phyloP scores from a whole-genome alignment of 2,329 filamentous ascomycete species.

The Leptographium radiaticola region DNA sequence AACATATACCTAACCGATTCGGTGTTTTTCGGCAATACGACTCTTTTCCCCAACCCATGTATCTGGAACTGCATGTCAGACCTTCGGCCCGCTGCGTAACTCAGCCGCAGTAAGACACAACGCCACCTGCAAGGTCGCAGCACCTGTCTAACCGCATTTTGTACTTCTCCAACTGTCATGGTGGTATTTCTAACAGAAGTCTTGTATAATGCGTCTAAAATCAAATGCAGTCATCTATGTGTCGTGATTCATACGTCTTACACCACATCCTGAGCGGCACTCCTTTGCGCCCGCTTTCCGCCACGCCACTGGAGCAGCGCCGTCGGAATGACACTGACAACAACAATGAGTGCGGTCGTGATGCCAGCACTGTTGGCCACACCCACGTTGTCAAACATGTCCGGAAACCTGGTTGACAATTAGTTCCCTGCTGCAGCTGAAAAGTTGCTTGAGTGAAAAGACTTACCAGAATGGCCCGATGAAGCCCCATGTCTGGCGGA shows the following conservation, averaged over 20 bases:
- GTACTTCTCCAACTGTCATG: neutral
- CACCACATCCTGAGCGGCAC: no score
- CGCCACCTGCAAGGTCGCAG: neutral
- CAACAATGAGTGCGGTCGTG: neutral
- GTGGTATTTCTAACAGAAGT: no score
- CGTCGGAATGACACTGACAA: neutral
- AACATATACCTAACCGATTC: no score
- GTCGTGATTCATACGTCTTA: no score
- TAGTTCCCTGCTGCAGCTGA: neutral
- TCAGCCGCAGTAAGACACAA: neutral
- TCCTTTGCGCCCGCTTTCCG: neutral
- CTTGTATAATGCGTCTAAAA: no score
- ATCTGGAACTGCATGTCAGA: no score
- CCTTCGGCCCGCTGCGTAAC: no score
- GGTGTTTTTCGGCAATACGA: no score
- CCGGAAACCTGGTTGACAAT: slow-evolving; percentile 5
- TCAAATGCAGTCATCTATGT: no score
- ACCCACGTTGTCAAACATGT: slow-evolving; percentile 1
- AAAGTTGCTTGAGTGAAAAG: neutral
- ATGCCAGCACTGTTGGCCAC: neutral
- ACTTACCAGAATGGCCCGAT: slow-evolving; percentile 25
- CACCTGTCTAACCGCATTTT: neutral
- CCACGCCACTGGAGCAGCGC: slow-evolving; percentile 3
- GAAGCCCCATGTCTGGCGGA: slow-evolving; percentile 41
- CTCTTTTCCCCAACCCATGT: neutral